A percentile compares a stretch with the other conserved stretches of the same genome.
phyloP scores from a whole-genome alignment of 441 rosid species.

The Euphorbia celastroides region DNA sequence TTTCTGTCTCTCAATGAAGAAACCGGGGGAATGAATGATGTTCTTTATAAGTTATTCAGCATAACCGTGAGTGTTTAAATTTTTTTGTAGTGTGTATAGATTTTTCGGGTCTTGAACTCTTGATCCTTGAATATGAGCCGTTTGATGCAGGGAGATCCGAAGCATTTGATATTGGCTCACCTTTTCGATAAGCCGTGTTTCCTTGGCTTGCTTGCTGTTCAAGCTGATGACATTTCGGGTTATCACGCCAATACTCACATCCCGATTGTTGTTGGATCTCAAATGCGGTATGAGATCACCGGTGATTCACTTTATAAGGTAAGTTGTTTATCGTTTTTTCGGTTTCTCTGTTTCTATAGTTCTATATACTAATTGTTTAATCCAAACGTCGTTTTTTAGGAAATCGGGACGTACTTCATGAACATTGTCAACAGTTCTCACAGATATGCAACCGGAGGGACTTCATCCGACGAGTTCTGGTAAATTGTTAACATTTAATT shows the following conservation, averaged over 20 bases:
- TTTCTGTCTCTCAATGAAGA: conserved; percentile 50
- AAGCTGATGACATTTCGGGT: conserved; percentile 88
- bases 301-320: conserved; percentile 91
- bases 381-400: conserved; percentile 38
- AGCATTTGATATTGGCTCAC: conserved; percentile 80
- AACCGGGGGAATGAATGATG: conserved; percentile 64
- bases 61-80: conserved; percentile 31
- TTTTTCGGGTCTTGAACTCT: no score
- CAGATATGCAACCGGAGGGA: conserved; percentile 87
- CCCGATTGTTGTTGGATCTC: conserved; percentile 82
- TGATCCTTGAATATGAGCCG: conserved; percentile 15
- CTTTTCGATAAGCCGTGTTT: conserved; percentile 98
- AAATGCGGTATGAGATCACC: conserved; percentile 83
- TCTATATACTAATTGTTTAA: background rate
- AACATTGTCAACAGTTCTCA: conserved; percentile 83
- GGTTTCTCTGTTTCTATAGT: background rate
- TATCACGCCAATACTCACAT: conserved; percentile 89
- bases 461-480: conserved; percentile 83
- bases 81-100: background rate
- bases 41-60: conserved; percentile 41
- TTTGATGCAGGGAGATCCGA: conserved; percentile 59
- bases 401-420: conserved; percentile 70
- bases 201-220: conserved; percentile 80
- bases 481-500: conserved; percentile 21
- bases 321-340: background rate